Evolutionary conservation across 108 stramenopile species (phyloP), one percentile per base, ranked within the genome.

Genomic region (Schizochytrium sp.): DNA sequence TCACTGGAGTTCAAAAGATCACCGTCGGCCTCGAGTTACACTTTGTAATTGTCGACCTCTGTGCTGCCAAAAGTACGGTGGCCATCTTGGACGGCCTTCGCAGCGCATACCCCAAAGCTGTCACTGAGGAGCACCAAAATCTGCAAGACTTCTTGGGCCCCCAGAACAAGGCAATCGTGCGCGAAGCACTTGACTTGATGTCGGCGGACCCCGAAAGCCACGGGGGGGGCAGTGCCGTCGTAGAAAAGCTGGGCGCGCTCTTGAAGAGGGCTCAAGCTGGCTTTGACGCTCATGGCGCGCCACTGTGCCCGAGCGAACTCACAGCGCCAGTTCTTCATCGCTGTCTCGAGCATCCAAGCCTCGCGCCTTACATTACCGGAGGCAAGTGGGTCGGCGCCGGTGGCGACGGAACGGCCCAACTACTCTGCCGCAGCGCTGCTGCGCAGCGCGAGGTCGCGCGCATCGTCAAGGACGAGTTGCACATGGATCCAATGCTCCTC

Each of bases 381-480:
- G 90, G 72, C 18, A 92, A 92, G 60, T 87, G 88, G 53, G 88
- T 92, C 58, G 91, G 91, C 28, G 58, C 87, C 59, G 83, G 87
- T 41, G 91, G 91, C 43, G 91, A 92, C 48, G 91, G 91, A 0
- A 60, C 89, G 45, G 43, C 28, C 14, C 89, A 90, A 57, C 34
- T 92, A 28, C 41, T 90, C 5, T 88, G 63, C 44, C 41, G 48
- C 10, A 57, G 53, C n/a, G 87, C 87, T 45, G 51, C 0, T 8
- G 88, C 69, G 34, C 91, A 88, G 44, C 19, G 34, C 25, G 58
- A 45, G 60, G 90, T 88, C 18, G 51, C 51, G 12, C 6, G 14
- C 21, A 57, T 53, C 83, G 16, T 87, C 34, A 45, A 43, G 53
- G 63, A 76, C n/a, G 69, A 60, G 44, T 48, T 90, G 47, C 21